Evolutionary conservation across 768 basidiomycete genomes (phyloP).

Genomic region (Russula sp.): DNA sequence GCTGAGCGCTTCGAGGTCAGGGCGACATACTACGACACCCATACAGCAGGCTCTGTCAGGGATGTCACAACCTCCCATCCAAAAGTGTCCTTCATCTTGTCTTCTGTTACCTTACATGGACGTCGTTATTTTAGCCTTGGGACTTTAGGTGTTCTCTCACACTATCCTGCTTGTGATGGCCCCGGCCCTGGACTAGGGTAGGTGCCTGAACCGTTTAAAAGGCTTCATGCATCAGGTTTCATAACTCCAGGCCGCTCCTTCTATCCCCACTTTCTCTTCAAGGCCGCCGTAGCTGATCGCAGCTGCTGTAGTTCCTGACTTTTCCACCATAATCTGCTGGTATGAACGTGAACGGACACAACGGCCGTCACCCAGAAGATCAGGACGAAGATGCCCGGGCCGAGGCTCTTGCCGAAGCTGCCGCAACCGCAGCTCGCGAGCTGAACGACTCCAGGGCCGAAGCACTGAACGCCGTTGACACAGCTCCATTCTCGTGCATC

Average conservation of each 20-base stretch:
- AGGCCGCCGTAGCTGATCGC: neutral
- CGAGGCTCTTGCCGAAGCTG: neutral
- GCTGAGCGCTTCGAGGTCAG: neutral
- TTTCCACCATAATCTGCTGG: neutral
- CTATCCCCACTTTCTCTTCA: neutral
- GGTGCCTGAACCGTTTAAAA: neutral
- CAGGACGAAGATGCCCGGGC: too few relatives aligned
- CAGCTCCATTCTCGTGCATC: conserved; percentile 73
- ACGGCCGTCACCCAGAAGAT: too few relatives aligned
- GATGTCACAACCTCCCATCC: too few relatives aligned
- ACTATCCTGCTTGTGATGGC: neutral
- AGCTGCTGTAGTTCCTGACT: neutral
- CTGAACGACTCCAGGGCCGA: conserved; percentile 70
- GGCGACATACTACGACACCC: neutral
- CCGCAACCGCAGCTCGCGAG: neutral
- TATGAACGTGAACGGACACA: too few relatives aligned
- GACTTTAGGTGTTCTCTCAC: neutral
- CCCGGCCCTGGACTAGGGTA: neutral
- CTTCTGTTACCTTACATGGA: neutral
- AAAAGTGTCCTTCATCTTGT: neutral
- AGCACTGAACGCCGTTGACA: conserved; percentile 81
- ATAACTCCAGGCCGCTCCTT: neutral
- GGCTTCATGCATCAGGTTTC: neutral
- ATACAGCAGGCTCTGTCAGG: neutral
- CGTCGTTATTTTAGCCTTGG: neutral